Evolutionary conservation across 345 rosid genomes (phyloP).

Genomic region (Bruguiera gymnorhiza): DNA sequence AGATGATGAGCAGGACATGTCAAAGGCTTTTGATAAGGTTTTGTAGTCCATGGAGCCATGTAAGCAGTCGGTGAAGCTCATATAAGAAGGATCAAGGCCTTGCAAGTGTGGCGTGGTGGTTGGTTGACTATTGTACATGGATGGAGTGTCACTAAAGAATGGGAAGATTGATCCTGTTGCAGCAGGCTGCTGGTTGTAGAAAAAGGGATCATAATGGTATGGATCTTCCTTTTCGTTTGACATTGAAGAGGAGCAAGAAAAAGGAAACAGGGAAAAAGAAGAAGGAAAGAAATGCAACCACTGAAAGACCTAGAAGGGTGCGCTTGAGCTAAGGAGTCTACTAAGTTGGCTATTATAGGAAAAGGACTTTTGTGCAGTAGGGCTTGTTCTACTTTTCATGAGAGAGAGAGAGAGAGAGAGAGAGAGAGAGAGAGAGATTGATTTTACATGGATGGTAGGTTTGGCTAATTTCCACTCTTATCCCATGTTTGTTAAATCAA

Average conservation of each 20-base stretch:
- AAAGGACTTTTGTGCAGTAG: background rate
- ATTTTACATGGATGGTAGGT: slow-evolving; percentile 10
- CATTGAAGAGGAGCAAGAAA: background rate
- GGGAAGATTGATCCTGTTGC: background rate
- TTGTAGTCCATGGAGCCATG: slow-evolving; percentile 32
- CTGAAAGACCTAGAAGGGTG: background rate
- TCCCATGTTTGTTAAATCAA: slow-evolving; percentile 2
- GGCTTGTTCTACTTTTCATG: too few relatives aligned
- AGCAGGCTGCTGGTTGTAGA: background rate
- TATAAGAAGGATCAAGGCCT: slow-evolving; percentile 21
- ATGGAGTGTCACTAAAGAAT: slow-evolving; percentile 15
- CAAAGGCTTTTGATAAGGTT: slow-evolving; percentile 32
- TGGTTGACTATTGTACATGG: slow-evolving; percentile 17
- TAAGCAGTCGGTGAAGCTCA: slow-evolving; percentile 40
- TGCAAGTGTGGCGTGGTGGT: background rate
- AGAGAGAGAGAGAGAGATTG: slow-evolving; percentile 1
- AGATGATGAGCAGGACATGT: slow-evolving; percentile 42
- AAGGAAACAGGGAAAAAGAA: background rate
- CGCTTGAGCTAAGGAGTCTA: slow-evolving; percentile 1
- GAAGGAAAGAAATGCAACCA: background rate
- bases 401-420: background rate
- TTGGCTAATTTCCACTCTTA: slow-evolving; percentile 12
- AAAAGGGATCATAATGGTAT: background rate
- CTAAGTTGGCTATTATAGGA: slow-evolving; percentile 6
- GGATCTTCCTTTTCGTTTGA: slow-evolving; percentile 4